A percentile compares a stretch with the other conserved stretches of the same genome.
phyloP scores from a whole-genome alignment of 2,329 filamentous ascomycete genomes.

The Fusarium setosum region DNA sequence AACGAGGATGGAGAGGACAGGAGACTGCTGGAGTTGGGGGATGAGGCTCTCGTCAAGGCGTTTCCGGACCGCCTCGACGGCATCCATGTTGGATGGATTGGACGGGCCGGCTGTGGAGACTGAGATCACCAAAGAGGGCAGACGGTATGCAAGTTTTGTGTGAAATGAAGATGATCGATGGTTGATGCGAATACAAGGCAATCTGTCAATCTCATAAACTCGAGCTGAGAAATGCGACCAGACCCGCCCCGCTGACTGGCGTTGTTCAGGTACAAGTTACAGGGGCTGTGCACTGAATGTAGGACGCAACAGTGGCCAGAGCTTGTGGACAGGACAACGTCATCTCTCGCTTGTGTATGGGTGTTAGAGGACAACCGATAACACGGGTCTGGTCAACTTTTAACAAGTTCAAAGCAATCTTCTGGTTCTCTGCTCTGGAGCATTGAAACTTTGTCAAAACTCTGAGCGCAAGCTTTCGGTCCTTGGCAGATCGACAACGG shows the following conservation, averaged over 20 bases:
- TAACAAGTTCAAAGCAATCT: neutral
- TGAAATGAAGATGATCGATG: neutral
- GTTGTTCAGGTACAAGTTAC: slow-evolving; percentile 7
- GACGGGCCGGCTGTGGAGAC: neutral
- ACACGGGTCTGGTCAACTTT: neutral
- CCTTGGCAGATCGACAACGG: no score
- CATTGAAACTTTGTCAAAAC: neutral
- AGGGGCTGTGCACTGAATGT: slow-evolving; percentile 33
- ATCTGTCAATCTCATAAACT: slow-evolving; percentile 31
- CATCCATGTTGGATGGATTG: slow-evolving; percentile 24
- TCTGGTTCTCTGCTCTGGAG: neutral
- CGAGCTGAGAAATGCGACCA: slow-evolving; percentile 25
- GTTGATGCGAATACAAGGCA: slow-evolving; percentile 17
- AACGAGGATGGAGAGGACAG: slow-evolving; percentile 34
- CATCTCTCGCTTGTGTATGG: neutral
- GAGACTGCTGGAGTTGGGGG: slow-evolving; percentile 36
- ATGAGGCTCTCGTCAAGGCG: slow-evolving; percentile 33
- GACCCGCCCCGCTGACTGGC: slow-evolving; percentile 33
- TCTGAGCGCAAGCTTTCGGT: neutral
- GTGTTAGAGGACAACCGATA: neutral
- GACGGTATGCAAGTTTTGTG: neutral
- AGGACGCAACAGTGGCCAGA: slow-evolving; percentile 4
- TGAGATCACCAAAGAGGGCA: neutral
- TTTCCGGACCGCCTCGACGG: slow-evolving; percentile 15
- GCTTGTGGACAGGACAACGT: neutral